A percentile compares a stretch with the other conserved stretches of the same genome.
phyloP scores from a whole-genome alignment of 2,329 filamentous ascomycete genomes.

The Epichloe coenophiala region DNA sequence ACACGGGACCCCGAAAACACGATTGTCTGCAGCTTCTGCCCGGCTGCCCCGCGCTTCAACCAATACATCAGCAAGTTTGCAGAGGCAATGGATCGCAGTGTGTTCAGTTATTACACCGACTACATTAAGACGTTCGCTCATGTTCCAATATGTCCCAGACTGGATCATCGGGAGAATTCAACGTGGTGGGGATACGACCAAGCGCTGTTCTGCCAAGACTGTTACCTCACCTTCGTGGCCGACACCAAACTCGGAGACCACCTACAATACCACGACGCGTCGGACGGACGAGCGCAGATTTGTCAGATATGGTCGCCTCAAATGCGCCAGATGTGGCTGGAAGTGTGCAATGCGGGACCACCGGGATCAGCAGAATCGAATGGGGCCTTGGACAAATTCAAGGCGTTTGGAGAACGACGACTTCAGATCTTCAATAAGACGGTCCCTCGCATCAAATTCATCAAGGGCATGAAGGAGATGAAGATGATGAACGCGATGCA shows the following conservation, averaged over 20 bases:
- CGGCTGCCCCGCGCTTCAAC: constrained; percentile 12
- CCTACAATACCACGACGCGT: constrained; percentile 13
- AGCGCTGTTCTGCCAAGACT: constrained; percentile 20
- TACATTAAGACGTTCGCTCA: constrained; percentile 17
- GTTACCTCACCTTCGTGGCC: constrained; percentile 18
- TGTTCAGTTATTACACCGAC: constrained; percentile 17
- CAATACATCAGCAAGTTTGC: constrained; percentile 14
- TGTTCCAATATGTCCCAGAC: constrained; percentile 16
- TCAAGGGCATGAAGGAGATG: constrained; percentile 16
- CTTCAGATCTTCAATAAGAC: constrained; percentile 17
- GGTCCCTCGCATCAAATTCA: constrained; percentile 16
- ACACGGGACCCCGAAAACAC: constrained; percentile 7
- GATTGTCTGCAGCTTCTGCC: constrained; percentile 19
- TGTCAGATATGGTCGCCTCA: constrained; percentile 25
- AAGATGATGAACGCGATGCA: constrained; percentile 21
- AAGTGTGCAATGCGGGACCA: constrained; percentile 14
- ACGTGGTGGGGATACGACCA: constrained; percentile 23
- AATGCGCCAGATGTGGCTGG: constrained; percentile 23
- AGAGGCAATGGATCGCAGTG: constrained; percentile 18
- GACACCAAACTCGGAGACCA: constrained; percentile 14
- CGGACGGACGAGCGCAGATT: constrained; percentile 14
- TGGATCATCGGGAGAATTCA: constrained; percentile 12
- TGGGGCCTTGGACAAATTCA: constrained; percentile 14
- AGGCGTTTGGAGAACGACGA: constrained; percentile 13
- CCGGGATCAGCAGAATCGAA: constrained; percentile 14